phyloP scores from a whole-genome alignment of 116 monocot genomes.

The Cymodocea nodosa region DNA sequence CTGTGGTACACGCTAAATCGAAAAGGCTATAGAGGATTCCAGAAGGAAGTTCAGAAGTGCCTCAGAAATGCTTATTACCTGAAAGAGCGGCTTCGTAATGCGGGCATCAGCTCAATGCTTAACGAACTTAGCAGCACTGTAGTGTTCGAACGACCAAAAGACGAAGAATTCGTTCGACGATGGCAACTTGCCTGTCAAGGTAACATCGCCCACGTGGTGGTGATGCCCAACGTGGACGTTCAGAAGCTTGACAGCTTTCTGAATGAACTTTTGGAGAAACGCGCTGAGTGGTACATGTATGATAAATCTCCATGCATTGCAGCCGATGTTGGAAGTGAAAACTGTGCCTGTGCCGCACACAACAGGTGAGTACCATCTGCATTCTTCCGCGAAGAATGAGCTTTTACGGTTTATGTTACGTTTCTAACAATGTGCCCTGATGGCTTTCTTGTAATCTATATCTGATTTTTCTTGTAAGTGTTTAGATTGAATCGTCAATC shows the following conservation, averaged over 20 bases:
- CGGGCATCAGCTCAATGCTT: constrained; percentile 82
- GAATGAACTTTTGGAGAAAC: constrained; percentile 34
- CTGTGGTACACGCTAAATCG: constrained; percentile 94
- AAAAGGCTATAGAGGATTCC: constrained; percentile 75
- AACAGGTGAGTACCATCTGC: not conserved
- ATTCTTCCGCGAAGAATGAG: too few species aligned
- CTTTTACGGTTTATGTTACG: too few species aligned
- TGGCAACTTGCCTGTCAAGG: constrained; percentile 97
- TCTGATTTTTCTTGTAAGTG: not conserved
- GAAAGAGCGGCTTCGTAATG: constrained; percentile 48
- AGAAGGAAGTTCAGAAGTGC: constrained; percentile 89
- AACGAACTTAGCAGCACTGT: constrained; percentile 95
- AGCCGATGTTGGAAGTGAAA: constrained; percentile 35
- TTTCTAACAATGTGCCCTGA: not conserved
- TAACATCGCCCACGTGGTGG: constrained; percentile 88
- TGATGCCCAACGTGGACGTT: constrained; percentile 77
- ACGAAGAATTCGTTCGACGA: constrained; percentile 56
- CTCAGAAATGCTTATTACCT: constrained; percentile 71
- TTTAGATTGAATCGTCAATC: too few species aligned
- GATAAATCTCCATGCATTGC: constrained; percentile 45
- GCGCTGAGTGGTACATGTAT: constrained; percentile 39
- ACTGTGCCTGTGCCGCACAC: constrained; percentile 37
- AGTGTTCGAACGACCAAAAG: constrained; percentile 78
- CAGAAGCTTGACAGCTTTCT: constrained; percentile 70
- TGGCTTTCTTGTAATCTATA: not conserved